Evolutionary conservation across 2,329 filamentous ascomycete genomes (phyloP).

Genomic region (Fusarium virguliforme): DNA sequence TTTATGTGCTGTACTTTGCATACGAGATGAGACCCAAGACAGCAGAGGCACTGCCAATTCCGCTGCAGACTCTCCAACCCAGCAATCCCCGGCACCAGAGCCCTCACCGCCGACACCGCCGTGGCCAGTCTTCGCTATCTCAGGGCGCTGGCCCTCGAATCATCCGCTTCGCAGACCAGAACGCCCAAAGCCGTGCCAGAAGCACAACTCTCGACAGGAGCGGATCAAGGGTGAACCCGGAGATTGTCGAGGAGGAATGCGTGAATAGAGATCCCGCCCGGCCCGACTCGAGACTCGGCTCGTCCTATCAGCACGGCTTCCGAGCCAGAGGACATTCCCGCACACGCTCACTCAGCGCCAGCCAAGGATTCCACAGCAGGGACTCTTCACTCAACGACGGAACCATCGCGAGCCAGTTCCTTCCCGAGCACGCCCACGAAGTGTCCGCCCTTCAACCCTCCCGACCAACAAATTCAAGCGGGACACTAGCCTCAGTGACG

Average conservation of each 20-base stretch:
- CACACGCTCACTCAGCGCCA: constrained; percentile 49
- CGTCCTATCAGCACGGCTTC: constrained; percentile 42
- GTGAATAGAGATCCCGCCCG: constrained; percentile 21
- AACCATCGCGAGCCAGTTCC: constrained; percentile 30
- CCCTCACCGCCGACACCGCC: constrained; percentile 17
- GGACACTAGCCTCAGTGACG: constrained; percentile 61
- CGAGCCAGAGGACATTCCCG: constrained; percentile 47
- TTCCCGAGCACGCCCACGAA: constrained; percentile 16
- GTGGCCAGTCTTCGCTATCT: constrained; percentile 27
- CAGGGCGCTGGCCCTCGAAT: constrained; percentile 41
- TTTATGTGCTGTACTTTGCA: constrained; percentile 81
- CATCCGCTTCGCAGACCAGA: constrained; percentile 54
- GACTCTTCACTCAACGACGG: constrained; percentile 42
- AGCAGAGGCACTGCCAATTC: constrained; percentile 79
- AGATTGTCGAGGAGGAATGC: constrained; percentile 25
- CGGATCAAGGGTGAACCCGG: constrained; percentile 13
- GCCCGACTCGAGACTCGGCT: constrained; percentile 24
- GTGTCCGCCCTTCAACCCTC: background rate
- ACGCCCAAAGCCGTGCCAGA: constrained; percentile 28
- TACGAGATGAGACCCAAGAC: constrained; percentile 80
- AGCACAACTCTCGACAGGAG: constrained; percentile 37
- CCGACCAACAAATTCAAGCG: constrained; percentile 30
- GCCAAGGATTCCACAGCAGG: constrained; percentile 39
- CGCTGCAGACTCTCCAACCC: constrained; percentile 74
- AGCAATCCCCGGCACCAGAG: constrained; percentile 10